Percentiles rank a stretch among this genome's conserved stretches.
Evolutionary conservation across 2,329 filamentous ascomycete genomes (phyloP).

Genomic region (Penicillium sp.): DNA sequence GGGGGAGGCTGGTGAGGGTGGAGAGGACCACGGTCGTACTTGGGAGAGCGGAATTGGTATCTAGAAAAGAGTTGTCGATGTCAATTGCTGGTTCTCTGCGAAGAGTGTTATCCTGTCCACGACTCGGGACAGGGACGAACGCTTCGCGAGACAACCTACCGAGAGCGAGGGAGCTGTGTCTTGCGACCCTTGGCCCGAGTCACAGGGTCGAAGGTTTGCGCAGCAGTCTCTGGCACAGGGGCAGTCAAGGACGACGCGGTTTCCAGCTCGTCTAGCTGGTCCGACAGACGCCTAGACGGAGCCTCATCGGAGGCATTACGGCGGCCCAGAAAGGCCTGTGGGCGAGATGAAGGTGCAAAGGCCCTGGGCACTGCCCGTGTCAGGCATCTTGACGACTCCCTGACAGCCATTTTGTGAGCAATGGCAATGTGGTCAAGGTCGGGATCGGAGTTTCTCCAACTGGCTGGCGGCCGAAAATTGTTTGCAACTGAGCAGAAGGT

Average conservation of each 20-base stretch:
- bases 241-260: slow-evolving; percentile 48
- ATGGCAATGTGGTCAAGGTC: slow-evolving; percentile 20
- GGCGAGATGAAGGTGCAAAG: slow-evolving; percentile 32
- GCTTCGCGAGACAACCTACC: slow-evolving; percentile 39
- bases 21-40: slow-evolving; percentile 90
- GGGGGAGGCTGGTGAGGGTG: slow-evolving; percentile 91
- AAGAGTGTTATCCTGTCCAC: not conserved
- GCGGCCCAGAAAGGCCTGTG: slow-evolving; percentile 35
- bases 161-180: slow-evolving; percentile 53
- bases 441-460: slow-evolving; percentile 19
- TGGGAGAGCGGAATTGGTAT: slow-evolving; percentile 93
- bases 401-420: slow-evolving; percentile 39
- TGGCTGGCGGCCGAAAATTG: slow-evolving; percentile 32
- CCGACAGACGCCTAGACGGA: slow-evolving; percentile 31
- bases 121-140: not conserved
- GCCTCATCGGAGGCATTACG: slow-evolving; percentile 53
- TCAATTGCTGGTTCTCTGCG: not conserved
- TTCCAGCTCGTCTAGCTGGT: slow-evolving; percentile 49
- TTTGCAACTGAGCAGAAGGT: slow-evolving; percentile 22
- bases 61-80: slow-evolving; percentile 48
- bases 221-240: slow-evolving; percentile 40
- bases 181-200: slow-evolving; percentile 49
- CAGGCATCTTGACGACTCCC: slow-evolving; percentile 43
- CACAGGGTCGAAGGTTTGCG: slow-evolving; percentile 54
- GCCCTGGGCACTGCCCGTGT: slow-evolving; percentile 41